Evolutionary conservation across 2,329 filamentous ascomycete species (phyloP).

Genomic region (Cercospora brassicicola): DNA sequence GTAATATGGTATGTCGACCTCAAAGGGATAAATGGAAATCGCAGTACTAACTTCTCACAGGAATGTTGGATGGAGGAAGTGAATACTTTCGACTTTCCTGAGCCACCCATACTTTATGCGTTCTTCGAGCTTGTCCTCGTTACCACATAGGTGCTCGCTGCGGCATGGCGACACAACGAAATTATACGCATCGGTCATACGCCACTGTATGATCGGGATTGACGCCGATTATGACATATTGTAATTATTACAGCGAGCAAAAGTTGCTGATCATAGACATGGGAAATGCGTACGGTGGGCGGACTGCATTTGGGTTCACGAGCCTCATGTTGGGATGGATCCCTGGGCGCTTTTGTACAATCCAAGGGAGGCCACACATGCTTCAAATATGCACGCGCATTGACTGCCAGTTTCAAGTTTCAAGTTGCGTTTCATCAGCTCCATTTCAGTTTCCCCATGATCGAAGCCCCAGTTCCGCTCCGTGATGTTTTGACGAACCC

Average conservation of each 20-base stretch:
- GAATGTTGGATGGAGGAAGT: slow-evolving; percentile 63
- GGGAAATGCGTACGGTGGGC: not conserved
- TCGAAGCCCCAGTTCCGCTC: not conserved
- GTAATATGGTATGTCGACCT: slow-evolving; percentile 55
- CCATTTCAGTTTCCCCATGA: not conserved
- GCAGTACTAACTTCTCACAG: slow-evolving; percentile 16
- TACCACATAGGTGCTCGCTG: not conserved
- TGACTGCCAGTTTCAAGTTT: not conserved
- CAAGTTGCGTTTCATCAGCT: not conserved
- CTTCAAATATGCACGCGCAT: not conserved
- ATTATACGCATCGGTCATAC: not conserved
- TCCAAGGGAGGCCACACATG: not conserved
- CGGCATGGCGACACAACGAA: not conserved
- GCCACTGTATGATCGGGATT: not conserved
- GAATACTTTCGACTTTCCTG: slow-evolving; percentile 31
- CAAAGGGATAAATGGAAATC: not conserved
- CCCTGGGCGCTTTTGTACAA: not conserved
- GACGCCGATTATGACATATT: not conserved
- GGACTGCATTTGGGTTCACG: not conserved
- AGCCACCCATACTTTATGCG: not conserved
- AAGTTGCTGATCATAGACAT: slow-evolving; percentile 2
- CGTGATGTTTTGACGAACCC: not conserved
- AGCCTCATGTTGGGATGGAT: not conserved
- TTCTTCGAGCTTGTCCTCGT: not conserved
- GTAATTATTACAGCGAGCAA: slow-evolving; percentile 5